Conservation (phyloP, 176 grass and related monocot genomes). For the Cenchrus americanus region DNA sequence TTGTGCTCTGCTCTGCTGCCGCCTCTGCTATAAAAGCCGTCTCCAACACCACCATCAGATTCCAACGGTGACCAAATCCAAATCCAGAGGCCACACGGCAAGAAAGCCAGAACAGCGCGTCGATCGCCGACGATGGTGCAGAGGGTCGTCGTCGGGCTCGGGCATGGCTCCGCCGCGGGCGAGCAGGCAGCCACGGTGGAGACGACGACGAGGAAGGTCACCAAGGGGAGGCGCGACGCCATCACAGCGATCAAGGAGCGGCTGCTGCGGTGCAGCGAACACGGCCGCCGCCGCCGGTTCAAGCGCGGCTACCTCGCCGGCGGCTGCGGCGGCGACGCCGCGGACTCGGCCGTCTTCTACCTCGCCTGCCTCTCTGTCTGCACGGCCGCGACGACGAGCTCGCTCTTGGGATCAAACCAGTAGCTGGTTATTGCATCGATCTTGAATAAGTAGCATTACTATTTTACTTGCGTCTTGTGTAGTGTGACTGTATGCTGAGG, state of each 20-base stretch:
- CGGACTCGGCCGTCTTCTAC: constrained; percentile 41
- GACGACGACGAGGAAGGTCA: neutral
- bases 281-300: constrained; percentile 37
- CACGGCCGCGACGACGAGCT: neutral
- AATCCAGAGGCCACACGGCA: too few relatives aligned
- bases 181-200: neutral
- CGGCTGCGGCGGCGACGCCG: constrained; percentile 31
- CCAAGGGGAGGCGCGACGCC: constrained; percentile 3
- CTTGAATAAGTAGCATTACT: too few relatives aligned
- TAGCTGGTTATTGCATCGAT: too few relatives aligned
- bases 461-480: too few relatives aligned
- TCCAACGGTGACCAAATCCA: too few relatives aligned
- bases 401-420: neutral
- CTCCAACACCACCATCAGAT: neutral
- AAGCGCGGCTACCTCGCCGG: constrained; percentile 53
- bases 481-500: too few relatives aligned
- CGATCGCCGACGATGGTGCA: neutral
- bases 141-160: neutral
- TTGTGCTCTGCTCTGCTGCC: too few relatives aligned
- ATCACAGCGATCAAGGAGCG: constrained; percentile 48
- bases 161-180: too few relatives aligned
- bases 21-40: neutral
- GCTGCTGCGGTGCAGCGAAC: constrained; percentile 45
- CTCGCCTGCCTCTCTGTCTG: constrained; percentile 51
- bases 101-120: neutral